Evolutionary conservation across 2,329 filamentous ascomycete genomes (phyloP), one percentile per base, ranked within the genome.

Genomic region (Colletotrichum lentis): DNA sequence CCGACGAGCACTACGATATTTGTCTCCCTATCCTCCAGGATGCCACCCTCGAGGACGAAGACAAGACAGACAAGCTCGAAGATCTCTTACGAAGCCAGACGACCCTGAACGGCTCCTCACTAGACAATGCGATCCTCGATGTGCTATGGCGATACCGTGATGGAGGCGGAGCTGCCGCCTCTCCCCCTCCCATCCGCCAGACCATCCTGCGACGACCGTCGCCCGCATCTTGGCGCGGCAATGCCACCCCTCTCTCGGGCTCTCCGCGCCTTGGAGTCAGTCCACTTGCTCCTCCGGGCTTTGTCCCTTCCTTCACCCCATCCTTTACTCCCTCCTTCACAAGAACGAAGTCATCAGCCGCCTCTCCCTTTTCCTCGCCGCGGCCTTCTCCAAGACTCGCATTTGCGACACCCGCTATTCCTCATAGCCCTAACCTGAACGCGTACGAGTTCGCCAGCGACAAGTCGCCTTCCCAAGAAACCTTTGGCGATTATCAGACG

Each of bases 361-460:
- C 90, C 12, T 98, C 95, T 44, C 96, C 96, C 1, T 98, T 98
- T 78, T 93, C 92, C 44, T 98, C 95, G 11, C 96, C 96, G 37
- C 91, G 94, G 59, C 94, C 96, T 14, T 98, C 95, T 16, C 96
- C 96, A 37, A 90, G 95, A 71, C 88, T 98, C 62, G 93, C 93
- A 50, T 91, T 97, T 76, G 93, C 94, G 10, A 95, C 93, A 56
- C 96, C 96, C 27, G 88, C 87, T 59, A 97, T 98, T 73, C 96
- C 96, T 5, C 93, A 98, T 79, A 97, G 94, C 74, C 96, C 96
- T 46, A 97, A 88, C 76, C 81, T 98, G 71, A 97, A 97, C 80
- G 93, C 94, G 62, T 99, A 98, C 80, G 93, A 97, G 79, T 97
- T 97, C 80, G 87, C 88, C 56, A 95, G 89, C 75, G 94, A 97